A percentile compares a stretch with the other conserved stretches of the same genome.
Conservation (phyloP, 108 stramenopile genomes). For the Phaeodactylum tricornutum region DNA sequence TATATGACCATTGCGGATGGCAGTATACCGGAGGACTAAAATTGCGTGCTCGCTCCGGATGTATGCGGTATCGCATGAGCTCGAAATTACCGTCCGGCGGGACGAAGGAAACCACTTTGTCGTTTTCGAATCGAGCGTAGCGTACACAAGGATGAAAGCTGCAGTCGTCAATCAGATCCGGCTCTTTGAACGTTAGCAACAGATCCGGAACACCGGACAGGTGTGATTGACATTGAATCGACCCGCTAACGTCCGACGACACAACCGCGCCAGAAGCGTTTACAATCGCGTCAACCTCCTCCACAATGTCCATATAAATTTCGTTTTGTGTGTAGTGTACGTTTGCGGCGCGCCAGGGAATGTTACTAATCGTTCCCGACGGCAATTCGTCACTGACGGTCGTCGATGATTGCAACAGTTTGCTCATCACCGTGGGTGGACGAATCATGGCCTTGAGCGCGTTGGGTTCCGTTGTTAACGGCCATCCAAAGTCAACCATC, state of each 20-base stretch:
- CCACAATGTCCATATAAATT: constrained; percentile 96
- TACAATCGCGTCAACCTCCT: constrained; percentile 94
- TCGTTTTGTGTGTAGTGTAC: constrained; percentile 92
- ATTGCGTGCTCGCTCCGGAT: constrained; percentile 16
- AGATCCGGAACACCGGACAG: constrained; percentile 96
- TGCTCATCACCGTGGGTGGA: constrained; percentile 85
- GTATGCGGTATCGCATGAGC: constrained; percentile 91
- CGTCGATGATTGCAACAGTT: constrained; percentile 33
- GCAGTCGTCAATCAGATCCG: constrained; percentile 90
- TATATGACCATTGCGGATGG: constrained; percentile 33
- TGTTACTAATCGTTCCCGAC: constrained; percentile 88
- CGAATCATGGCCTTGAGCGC: constrained; percentile 93
- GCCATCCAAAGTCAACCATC: constrained; percentile 98
- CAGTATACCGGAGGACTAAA: constrained; percentile 76
- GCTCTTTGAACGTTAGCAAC: constrained; percentile 81
- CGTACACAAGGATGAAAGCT: constrained; percentile 98
- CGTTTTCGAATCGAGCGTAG: constrained; percentile 85
- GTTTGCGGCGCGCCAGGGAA: constrained; percentile 96
- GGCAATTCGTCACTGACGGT: constrained; percentile 62
- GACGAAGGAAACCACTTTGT: constrained; percentile 91
- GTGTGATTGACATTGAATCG: constrained; percentile 81
- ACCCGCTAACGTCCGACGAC: constrained; percentile 85
- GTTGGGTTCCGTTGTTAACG: constrained; percentile 98
- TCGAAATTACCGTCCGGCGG: constrained; percentile 98
- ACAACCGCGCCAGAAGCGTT: constrained; percentile 78